Base-by-base conservation (phyloP, 192 early-diverging fungal genomes). In the Podila epicladia region DNA sequence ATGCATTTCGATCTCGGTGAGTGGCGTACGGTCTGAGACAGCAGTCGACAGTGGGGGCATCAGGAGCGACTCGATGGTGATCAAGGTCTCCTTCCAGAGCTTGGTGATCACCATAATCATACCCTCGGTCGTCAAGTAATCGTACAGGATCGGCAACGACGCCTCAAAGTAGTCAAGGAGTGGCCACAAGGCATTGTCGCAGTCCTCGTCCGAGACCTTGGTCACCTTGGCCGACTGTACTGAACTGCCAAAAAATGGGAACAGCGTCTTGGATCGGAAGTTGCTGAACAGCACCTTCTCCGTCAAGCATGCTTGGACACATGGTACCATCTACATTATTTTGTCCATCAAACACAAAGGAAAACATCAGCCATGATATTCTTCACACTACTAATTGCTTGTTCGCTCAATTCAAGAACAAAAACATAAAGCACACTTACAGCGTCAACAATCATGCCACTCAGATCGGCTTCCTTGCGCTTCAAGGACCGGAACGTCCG, bases 131-230 rank as follows among this genome's bases (percentile, higher is more conserved):
- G 91, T 89, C 26, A 95, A 83, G 41, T 91, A 85, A 24, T 90
- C 83, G 58, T 91, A 92, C 32, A 94, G 64, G 3, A 86, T 86
- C 19, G 90, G 87, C 22, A 95, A 72, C 55, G 93, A 94, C 22
- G 73, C 87, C 41, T 95, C 93, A 72, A 95, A 85, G 63, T 94
- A 95, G 73, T 94, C 93, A 28, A 93, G 78, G 19, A 95, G 67
- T 29, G 91, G 93, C 35, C 87, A 85, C 41, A 95, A 75, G 0
- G 90, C 89, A 71, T 90, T 88, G 62, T 92, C 91, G 60, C 91
- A 92, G 60, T 88, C 88, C 50, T 79, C 77, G 26, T 85, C 61
- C 12, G 77, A 77, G 8, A 84, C 73, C 29, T 88, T 72, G 4
- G 71, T 69, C 8, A 69, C 64, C 33, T 83, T 85, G 29, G 69